Evolutionary conservation across 2,329 filamentous ascomycete species (phyloP).

Genomic region (Trichophyton mentagrophytes): DNA sequence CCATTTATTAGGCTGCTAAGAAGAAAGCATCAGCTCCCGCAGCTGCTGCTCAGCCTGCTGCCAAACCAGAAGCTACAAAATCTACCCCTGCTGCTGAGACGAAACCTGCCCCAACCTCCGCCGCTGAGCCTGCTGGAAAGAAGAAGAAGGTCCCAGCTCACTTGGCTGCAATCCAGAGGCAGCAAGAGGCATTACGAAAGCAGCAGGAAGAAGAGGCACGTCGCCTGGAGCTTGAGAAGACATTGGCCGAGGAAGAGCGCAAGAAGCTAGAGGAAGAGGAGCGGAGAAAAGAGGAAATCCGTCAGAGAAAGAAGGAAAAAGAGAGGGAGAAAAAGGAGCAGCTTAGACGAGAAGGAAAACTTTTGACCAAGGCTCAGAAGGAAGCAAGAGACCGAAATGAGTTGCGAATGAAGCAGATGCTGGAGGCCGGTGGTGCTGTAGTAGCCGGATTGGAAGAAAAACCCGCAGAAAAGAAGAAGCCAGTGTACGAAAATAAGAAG

Average conservation of each 20-base stretch:
- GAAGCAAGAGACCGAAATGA: conserved; percentile 37
- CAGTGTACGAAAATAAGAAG: conserved; percentile 63
- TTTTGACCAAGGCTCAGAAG: conserved; percentile 38
- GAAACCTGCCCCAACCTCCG: conserved; percentile 24
- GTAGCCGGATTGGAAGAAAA: conserved; percentile 36
- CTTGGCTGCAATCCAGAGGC: conserved; percentile 38
- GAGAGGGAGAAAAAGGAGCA: conserved; percentile 41
- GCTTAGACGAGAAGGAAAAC: conserved; percentile 36
- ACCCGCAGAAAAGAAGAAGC: conserved; percentile 58
- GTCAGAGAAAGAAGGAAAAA: conserved; percentile 37
- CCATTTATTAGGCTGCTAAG: conserved; percentile 53
- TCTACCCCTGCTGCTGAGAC: conserved; percentile 29
- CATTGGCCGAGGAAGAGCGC: conserved; percentile 28
- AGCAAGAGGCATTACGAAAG: conserved; percentile 35
- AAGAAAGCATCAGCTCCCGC: conserved; percentile 54
- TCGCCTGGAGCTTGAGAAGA: conserved; percentile 28
- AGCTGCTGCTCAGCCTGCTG: conserved; percentile 38
- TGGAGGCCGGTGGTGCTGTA: conserved; percentile 33
- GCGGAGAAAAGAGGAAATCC: conserved; percentile 34
- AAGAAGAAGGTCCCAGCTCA: conserved; percentile 70
- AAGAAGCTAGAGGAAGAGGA: conserved; percentile 34
- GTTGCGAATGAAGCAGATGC: conserved; percentile 37
- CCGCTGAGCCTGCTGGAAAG: conserved; percentile 41
- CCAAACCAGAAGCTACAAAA: conserved; percentile 37
- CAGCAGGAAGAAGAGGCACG: conserved; percentile 37